Conservation (phyloP, 2,329 filamentous ascomycete species). For the Penicillium sp. region DNA sequence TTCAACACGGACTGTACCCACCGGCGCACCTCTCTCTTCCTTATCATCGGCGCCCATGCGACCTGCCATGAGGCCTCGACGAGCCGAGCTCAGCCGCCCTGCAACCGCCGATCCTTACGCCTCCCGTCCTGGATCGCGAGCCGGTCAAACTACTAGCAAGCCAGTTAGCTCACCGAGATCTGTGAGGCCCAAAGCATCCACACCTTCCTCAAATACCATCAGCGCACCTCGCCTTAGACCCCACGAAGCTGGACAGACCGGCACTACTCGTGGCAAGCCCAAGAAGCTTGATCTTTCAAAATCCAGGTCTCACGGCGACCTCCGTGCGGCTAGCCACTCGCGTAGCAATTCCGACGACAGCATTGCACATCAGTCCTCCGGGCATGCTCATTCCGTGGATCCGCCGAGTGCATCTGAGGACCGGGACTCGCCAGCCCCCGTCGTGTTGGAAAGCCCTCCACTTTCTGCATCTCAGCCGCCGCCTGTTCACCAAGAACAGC, state of each 20-base stretch:
- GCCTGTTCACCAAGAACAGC: background rate
- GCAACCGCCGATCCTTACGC: slow-evolving; percentile 35
- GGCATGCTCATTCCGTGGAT: slow-evolving; percentile 8
- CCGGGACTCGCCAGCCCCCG: slow-evolving; percentile 37
- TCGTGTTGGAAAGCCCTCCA: slow-evolving; percentile 21
- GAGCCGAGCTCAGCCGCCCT: slow-evolving; percentile 36
- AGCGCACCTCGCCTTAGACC: slow-evolving; percentile 32
- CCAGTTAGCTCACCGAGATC: slow-evolving; percentile 20
- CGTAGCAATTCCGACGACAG: slow-evolving; percentile 25
- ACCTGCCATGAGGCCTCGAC: slow-evolving; percentile 37
- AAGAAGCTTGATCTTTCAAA: slow-evolving; percentile 33
- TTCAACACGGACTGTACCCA: slow-evolving; percentile 35
- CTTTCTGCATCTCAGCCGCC: slow-evolving; percentile 15
- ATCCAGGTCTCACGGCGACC: slow-evolving; percentile 26
- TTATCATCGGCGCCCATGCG: slow-evolving; percentile 59
- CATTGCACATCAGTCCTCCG: slow-evolving; percentile 8
- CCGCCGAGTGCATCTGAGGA: slow-evolving; percentile 51
- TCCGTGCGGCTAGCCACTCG: slow-evolving; percentile 27
- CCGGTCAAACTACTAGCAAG: slow-evolving; percentile 14
- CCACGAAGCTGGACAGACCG: slow-evolving; percentile 29
- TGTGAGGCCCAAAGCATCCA: slow-evolving; percentile 28
- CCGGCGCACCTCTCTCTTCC: slow-evolving; percentile 36
- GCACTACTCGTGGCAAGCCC: slow-evolving; percentile 31
- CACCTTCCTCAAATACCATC: slow-evolving; percentile 29
- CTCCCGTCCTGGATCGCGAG: slow-evolving; percentile 45